Evolutionary conservation across 225 moss, liverwort and hornwort species (phyloP), one percentile per base, ranked within the genome.

Genomic region (Marchantia paleacea): DNA sequence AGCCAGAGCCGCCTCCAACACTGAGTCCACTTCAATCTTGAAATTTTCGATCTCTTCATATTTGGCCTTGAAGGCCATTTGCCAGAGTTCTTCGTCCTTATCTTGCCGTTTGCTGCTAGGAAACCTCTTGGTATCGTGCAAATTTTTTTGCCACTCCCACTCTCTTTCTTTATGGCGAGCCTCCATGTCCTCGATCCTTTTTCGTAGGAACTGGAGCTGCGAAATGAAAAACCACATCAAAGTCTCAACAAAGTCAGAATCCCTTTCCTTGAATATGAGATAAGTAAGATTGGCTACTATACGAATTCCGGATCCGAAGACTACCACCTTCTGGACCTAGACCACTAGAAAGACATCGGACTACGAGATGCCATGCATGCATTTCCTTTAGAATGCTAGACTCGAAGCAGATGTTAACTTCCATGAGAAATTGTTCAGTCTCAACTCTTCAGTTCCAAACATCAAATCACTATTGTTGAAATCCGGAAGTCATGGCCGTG

Each of bases 161-260:
- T 81, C 84, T 11, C 76, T 85, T 18, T 22, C 24, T 81, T 52
- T 78, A 73, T 85, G 84, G 14, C 84, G 84, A 81, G 64, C 81
- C 67, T 85, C 84, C 84, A 85, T 85, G 26, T 81, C 84, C 61
- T 72, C 77, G 24, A 85, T 51, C 20, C 81, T 85, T 52, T 68
- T 65, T 30, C 81, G 72, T 50, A 85, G 62, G 55, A 85, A 68
- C 31, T 66, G 71, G 29, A 85, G 81, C 84, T 85, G 84, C 29
- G 49, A 53, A 64, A 39, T 29, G 11, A 12, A 82, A 30, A 31
- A 48, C 20, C 69, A 69, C 69, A 69, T 11, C 31, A n/a, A 3
- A 67, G 47, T 10, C 26, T 66, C 1, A 29, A 61, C 77, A 39
- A n/a, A 48, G 54, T 28, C 0, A 28, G 0, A 12, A 50, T 8